Base-by-base conservation (phyloP, 1,284 basidiomycete genomes). In the Sanguinoderma infundibulare region DNA sequence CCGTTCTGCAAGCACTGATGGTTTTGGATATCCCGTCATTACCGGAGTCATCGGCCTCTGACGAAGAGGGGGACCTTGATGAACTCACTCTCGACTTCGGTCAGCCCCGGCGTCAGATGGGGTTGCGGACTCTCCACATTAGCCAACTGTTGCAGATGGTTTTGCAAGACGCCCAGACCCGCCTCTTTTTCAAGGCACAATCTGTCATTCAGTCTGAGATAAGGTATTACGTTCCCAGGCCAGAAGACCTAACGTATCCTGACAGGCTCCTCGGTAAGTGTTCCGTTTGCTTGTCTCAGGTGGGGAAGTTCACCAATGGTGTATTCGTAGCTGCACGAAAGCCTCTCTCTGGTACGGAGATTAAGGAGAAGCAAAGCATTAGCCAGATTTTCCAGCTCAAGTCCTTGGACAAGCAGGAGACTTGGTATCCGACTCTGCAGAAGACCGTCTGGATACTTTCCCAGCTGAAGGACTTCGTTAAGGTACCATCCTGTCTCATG, bases 131-230 rank as follows among this genome's bases (percentile, higher is more conserved):
- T 52, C 76, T 95, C 46, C 87, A 90, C 64, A 87, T 89, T 55
- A 83, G 88, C 61, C 86, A 90, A 55, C 78, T 98, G 6, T 77
- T 98, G 42, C 86, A 92, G 71, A 94, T 95, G 86, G 90, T 98
- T 1, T 77, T 97, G 24, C 95, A 97, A 74, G 96, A 98, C 71
- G 94, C 95, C 1, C 96, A 98, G 78, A 98, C 96, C 6, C 80
- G 95, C 55, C 76, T 98, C 54, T 94, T 98, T 68, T 98, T 98
- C 82, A 91, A 96, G 71, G 95, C 95, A 8, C 95, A 98, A 75
- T 85, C 93, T 1, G 83, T 97, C 52, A 87, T 98, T 49, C 92
- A 96, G 71, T 84, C 86, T 32, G 95, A 98, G 53, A 94, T 98
- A 44, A 79, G 90, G 68, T 89, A 92, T 71, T 97, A 91, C 75